Base-by-base conservation (phyloP, 306 rosid genomes). In the Acacia melanoxylon region DNA sequence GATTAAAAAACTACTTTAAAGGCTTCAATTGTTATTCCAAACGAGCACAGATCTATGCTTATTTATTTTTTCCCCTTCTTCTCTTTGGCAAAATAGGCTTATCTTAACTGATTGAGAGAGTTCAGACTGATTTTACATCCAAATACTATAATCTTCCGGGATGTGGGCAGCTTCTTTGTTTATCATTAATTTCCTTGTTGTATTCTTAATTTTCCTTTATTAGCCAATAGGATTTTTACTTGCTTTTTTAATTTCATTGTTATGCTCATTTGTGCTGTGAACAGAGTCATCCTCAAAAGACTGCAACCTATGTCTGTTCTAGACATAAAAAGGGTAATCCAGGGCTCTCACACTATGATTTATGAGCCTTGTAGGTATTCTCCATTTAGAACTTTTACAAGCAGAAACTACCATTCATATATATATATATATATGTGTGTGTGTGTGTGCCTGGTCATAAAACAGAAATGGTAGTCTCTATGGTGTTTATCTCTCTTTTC, bases 51-150 rank as follows among this genome's bases (percentile, higher is more conserved):
- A 54, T 84, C 77, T 54, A 42, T 65, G 74, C 80, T 10, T 25
- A 12, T 66, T 13, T 17, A 41, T 72, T 81, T 81, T 15, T 3
- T 11, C 25, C 10, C 61, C 24, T 51, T 15, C 3, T 35, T 8
- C 0, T 2, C n/a, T 35, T 35, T 67, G 22, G 4, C 40, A 35
- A 66, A 25, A 35, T 37, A 67, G 59, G 75, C 80, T 72, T 62
- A 19, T 22, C 54, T 78, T 85, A 63, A 65, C 67, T 63, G 33
- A 25, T 78, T 63, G 58, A 29, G 14, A 42, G 54, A 12, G 74
- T 69, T 20, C 74, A 42, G 74, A 78, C 67, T 63, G 54, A 45
- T 46, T 58, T 72, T 79, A 10, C 75, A 51, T 27, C 35, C 35
- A 52, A 27, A 17, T 68, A 75, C 82, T 22, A 40, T 12, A 45